Evolutionary conservation across 1,139 yeast genomes (phyloP), one percentile per base, ranked within the genome.

Genomic region (Yamadazyma triangularis): DNA sequence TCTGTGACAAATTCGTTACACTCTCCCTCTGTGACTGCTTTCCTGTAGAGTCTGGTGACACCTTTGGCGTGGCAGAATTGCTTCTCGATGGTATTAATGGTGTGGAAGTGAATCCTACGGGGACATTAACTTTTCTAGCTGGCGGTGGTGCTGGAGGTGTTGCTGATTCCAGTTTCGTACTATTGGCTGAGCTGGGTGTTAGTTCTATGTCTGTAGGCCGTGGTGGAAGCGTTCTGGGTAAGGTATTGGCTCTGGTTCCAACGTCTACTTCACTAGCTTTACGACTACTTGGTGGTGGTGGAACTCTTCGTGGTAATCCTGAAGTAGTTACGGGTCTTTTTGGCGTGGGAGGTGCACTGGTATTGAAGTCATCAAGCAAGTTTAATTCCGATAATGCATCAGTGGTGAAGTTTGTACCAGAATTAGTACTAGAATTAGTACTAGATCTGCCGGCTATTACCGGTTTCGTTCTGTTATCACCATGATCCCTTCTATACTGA

Each of bases 41-140:
- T 13, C 41, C 35, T 4, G 38, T 29, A 13, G 35, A 29, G n/a
- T 41, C 36, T 11, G 51, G 40, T 4, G 45, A 28, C 8, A 38
- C 38, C 24, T 24, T 36, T 3, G 66, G 60, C 1, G 62, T 53
- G 2, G 50, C 45, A 4, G 66, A 53, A 26, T 42, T 50, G 1
- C 68, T 56, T 30, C 62, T 50, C 25, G 60, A 60, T 4, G 72
- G 72, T 19, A 66, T 53, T 13, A 67, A 56, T 2, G 72, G 72
- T 0, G 67, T 51, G 0, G 64, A 41, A 4, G 66, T 50, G 33
- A 65, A 66, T 8, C 70, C 73, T 25, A 60, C 37, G 4, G 69
- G 68, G 3, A 46, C 36, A 7, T 45, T 33, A 4, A 42, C 31
- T 3, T 44, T 33, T 33, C 42, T 46, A 26, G 58, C 43, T 3